Percentiles rank a stretch among this genome's conserved stretches.
Conservation (phyloP, 164 flowering plant species). For the Warburgia ugandensis region DNA sequence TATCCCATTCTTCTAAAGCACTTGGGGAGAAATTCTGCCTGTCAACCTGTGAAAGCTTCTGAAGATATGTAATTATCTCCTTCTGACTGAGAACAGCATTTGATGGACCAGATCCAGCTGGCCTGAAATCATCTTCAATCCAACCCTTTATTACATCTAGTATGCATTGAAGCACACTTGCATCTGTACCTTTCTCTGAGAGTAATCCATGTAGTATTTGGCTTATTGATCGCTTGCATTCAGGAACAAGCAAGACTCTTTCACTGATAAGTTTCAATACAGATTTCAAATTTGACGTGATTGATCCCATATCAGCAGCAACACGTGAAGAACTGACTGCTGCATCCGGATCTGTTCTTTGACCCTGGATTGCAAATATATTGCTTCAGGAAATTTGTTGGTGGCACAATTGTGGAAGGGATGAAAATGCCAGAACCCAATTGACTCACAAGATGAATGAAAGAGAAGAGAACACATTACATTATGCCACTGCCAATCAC, state of each 20-base stretch:
- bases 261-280: slow-evolving; percentile 77
- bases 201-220: slow-evolving; percentile 69
- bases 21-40: slow-evolving; percentile 54
- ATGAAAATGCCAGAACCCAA: no score
- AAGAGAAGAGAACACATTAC: no score
- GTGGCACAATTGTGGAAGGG: no score
- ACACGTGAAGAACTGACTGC: slow-evolving; percentile 84
- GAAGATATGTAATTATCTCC: slow-evolving; percentile 84
- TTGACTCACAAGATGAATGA: no score
- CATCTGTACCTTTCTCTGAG: slow-evolving; percentile 83
- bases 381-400: neutral
- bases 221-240: slow-evolving; percentile 62
- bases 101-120: slow-evolving; percentile 38
- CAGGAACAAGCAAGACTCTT: slow-evolving; percentile 78
- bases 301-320: slow-evolving; percentile 65
- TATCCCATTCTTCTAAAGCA: slow-evolving; percentile 82
- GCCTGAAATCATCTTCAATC: slow-evolving; percentile 75
- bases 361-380: slow-evolving; percentile 39
- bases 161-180: slow-evolving; percentile 83
- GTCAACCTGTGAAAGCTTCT: slow-evolving; percentile 95
- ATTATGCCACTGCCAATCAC: no score
- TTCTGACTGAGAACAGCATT: slow-evolving; percentile 53
- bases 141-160: slow-evolving; percentile 83
- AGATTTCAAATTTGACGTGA: slow-evolving; percentile 69
- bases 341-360: slow-evolving; percentile 79